These are phyloP conservation scores for Sporothrix sp. DNA, from an alignment of 2,329 filamentous ascomycete genomes.

Conservation along the genomic window DNA sequence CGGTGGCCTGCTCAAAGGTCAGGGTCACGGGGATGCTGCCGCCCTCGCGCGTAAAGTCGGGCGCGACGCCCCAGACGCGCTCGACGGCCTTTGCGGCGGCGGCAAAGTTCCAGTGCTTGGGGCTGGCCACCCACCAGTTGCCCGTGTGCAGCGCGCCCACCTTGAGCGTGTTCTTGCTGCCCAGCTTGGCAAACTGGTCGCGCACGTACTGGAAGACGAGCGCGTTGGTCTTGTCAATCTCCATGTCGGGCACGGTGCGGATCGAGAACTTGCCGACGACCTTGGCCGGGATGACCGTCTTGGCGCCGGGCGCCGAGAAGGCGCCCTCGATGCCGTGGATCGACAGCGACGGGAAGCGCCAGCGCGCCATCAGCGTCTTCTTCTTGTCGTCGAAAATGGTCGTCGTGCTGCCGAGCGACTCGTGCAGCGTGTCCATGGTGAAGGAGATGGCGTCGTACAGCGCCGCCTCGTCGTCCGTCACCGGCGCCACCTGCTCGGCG, in stretches of 20 bases:
- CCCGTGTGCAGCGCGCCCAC: slow-evolving; percentile 78
- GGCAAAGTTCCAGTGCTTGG: slow-evolving; percentile 98
- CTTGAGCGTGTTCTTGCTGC: slow-evolving; percentile 84
- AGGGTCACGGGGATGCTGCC: slow-evolving; percentile 95
- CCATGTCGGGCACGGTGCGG: slow-evolving; percentile 95
- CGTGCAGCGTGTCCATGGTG: slow-evolving; percentile 90
- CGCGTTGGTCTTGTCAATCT: slow-evolving; percentile 78
- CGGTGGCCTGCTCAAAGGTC: slow-evolving; percentile 93
- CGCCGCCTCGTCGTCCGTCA: slow-evolving; percentile 75
- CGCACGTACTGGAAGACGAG: slow-evolving; percentile 76
- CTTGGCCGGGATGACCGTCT: slow-evolving; percentile 97
- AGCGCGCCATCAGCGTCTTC: slow-evolving; percentile 85
- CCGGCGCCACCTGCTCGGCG: slow-evolving; percentile 80
- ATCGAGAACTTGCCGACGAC: slow-evolving; percentile 98
- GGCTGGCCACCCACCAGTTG: slow-evolving; percentile 98
- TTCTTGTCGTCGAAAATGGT: slow-evolving; percentile 85
- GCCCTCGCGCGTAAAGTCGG: slow-evolving; percentile 92
- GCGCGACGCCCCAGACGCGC: slow-evolving; percentile 85
- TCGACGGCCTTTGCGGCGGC: slow-evolving; percentile 94
- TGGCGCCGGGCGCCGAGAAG: slow-evolving; percentile 85
- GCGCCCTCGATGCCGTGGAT: slow-evolving; percentile 93
- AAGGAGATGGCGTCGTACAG: slow-evolving; percentile 90
- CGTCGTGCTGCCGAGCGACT: slow-evolving; percentile 82
- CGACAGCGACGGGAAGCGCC: slow-evolving; percentile 89
- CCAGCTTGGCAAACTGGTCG: slow-evolving; percentile 74